Base-by-base conservation (phyloP, 306 rosid species). In the Senna siamea region DNA sequence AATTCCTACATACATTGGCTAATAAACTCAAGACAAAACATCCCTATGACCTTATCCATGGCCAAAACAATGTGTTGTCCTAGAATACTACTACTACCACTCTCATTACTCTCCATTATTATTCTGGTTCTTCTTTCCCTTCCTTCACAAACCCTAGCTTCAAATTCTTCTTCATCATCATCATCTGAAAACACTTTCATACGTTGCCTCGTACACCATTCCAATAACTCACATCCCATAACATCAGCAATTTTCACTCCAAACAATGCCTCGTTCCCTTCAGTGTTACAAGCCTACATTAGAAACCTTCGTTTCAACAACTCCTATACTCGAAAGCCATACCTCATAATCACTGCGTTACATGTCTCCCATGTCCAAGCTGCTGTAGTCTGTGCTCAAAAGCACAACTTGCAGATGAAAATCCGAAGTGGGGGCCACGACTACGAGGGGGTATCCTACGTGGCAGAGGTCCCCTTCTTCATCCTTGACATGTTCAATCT, bases 281-380 rank as follows among this genome's bases (percentile, higher is more conserved):
- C 88, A 5, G 78, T 85, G 2, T 19, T 88, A 13, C 75, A 85
- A 68, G 74, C 83, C 9, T 85, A 85, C 82, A 80, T 88, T 9
- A 76, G 89, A 79, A 88, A 88, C 85, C 87, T 85, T 32, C 84
- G 89, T 46, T 88, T 85, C 85, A 88, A 88, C 80, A 79, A 87
- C 9, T 55, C 92, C 20, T 75, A 74, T 18, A 85, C 89, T 4
- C 72, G 66, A 0, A 88, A 88, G 2, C 92, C 92, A 0, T 76
- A 69, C 72, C 80, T 88, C 2, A 83, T 88, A 26, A 12, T 88
- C 28, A 83, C 92, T 2, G 71, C 92, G 26, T 40, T 47, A 30
- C 85, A 85, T 57, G 85, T 73, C 6, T 81, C 86, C 11, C 89
- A 88, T 5, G 84, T 85, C 3, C 79, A 76, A 74, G 76, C 85